Evolutionary conservation across 129 eudicot genomes (phyloP).

Genomic region (Lactuca saligna): DNA sequence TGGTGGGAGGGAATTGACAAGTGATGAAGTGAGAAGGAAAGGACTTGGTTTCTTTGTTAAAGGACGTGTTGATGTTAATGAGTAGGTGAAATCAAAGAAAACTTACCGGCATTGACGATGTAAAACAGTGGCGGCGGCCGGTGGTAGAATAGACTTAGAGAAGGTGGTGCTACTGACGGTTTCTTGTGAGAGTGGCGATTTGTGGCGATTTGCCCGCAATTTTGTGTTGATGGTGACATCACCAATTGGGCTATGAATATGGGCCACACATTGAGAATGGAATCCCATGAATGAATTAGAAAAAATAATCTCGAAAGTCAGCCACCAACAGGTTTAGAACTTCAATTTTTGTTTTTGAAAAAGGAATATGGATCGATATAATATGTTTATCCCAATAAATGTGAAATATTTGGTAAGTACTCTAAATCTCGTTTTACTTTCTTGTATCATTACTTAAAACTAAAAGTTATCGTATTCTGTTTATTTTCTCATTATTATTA

Average conservation of each 20-base stretch:
- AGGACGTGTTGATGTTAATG: background rate
- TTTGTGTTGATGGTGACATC: slow-evolving; percentile 1
- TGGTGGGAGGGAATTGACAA: slow-evolving; percentile 3
- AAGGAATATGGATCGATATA: background rate
- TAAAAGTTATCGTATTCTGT: too few relatives aligned
- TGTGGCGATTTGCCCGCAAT: slow-evolving; percentile 9
- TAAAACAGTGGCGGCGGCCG: slow-evolving; percentile 19
- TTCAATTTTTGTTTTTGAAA: background rate
- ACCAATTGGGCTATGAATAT: slow-evolving; percentile 19
- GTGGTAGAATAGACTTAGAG: slow-evolving; percentile 5
- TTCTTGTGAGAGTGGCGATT: background rate
- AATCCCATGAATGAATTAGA: slow-evolving; percentile 1
- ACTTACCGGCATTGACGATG: slow-evolving; percentile 21
- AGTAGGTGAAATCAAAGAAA: background rate
- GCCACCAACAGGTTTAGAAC: background rate
- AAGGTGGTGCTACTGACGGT: slow-evolving; percentile 19
- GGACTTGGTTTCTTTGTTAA: background rate
- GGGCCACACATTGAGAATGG: slow-evolving; percentile 1
- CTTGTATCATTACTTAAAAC: too few relatives aligned
- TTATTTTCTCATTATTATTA: too few relatives aligned
- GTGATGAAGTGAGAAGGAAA: background rate
- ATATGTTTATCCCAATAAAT: background rate
- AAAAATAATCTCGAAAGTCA: background rate
- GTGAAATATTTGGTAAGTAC: background rate
- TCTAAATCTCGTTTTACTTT: background rate